Base-by-base conservation (phyloP, 2,329 filamentous ascomycete species). In the Fusarium sp. region DNA sequence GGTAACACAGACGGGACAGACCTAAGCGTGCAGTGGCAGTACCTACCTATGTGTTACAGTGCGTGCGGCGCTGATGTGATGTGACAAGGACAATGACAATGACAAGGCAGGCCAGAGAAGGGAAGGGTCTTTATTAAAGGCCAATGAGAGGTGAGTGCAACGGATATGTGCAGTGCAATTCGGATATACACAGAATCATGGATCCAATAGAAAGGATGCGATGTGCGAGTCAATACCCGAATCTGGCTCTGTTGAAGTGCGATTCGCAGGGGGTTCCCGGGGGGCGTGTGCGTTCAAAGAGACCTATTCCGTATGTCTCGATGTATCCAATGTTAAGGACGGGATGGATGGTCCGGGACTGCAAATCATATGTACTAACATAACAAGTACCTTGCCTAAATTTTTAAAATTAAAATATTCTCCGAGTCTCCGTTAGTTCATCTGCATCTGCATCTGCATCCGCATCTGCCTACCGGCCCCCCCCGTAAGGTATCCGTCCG, bases 141-240 rank as follows among this genome's bases (percentile, higher is more conserved):
- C 51, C 67, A 70, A 54, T 65, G 20, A 48, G 51, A 49, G 36
- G 35, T 39, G 44, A 28, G 42, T 28, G 31, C 42, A 58, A 49
- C 55, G 41, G 55, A 58, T 49, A 58, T 36, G 55, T 36, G 31
- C 41, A 36, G 33, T 28, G 17, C 31, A 55, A 45, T 36, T 58
- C 41, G 41, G 55, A 58, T 58, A 58, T 58, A 58, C 41, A 35
- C 20, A 36, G 26, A 59, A 63, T 18, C 60, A 26, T 38, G 36
- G 41, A 70, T 28, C 67, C 67, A 70, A 70, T 70, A 58, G 41
- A 57, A 69, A 69, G 47, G 49, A 58, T 45, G 45, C 36, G 45
- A 44, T 57, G 49, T 26, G 36, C 65, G 36, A 56, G n/a, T 24
- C 24, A 69, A 39, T 65, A 28, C 39, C 65, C 58, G 55, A 36